These are phyloP conservation scores for Rosa hybrid DNA, from an alignment of 331 rosid species.

Conservation along the genomic window DNA sequence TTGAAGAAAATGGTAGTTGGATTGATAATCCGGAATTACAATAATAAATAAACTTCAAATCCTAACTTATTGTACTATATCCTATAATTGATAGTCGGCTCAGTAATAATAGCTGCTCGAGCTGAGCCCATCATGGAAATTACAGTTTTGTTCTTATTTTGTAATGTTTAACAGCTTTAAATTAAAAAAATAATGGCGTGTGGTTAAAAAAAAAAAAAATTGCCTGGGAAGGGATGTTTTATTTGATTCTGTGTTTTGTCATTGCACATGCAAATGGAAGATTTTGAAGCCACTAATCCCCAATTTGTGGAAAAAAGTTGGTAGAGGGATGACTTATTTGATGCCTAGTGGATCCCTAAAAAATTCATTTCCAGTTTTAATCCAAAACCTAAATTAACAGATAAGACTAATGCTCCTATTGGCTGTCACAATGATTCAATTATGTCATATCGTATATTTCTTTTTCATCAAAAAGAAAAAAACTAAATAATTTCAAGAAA, in stretches of 20 bases:
- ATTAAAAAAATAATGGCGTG: neutral
- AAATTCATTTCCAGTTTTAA: neutral
- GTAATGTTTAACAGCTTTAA: no score
- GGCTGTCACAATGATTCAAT: constrained; percentile 14
- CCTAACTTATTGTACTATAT: no score
- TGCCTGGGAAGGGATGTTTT: neutral
- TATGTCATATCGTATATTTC: neutral
- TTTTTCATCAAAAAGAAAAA: neutral
- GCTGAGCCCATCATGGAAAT: no score
- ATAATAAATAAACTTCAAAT: no score
- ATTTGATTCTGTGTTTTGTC: no score
- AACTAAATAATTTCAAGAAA: neutral
- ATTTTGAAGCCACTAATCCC: neutral
- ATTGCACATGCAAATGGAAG: constrained; percentile 16
- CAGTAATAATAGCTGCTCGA: no score
- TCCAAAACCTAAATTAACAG: neutral
- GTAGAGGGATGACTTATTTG: neutral
- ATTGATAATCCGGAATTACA: no score
- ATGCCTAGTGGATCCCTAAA: neutral
- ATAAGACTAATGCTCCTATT: neutral
- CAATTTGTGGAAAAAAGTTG: constrained; percentile 9
- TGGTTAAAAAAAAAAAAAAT: neutral
- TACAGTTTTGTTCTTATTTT: no score
- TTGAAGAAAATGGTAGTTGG: no score
- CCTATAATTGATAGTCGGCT: no score